Evolutionary conservation across 2,329 filamentous ascomycete genomes (phyloP), one percentile per base, ranked within the genome.

Genomic region (Leptosphaerulina australis): DNA sequence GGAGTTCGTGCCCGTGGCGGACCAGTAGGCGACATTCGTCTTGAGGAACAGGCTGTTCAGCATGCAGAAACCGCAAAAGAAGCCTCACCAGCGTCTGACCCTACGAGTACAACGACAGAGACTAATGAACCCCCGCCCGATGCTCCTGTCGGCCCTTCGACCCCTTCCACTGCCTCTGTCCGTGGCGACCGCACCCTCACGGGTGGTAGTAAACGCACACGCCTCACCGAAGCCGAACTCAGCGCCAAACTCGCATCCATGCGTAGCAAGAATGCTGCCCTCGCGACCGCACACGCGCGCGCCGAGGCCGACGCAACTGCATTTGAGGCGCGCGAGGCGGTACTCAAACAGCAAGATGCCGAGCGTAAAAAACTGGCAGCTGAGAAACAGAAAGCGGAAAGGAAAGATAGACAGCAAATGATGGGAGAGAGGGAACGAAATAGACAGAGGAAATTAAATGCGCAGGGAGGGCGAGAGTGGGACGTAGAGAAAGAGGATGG

Each of bases 291-390:
- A 0, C 84, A 88, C 63, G 82, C 81, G 1, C 79, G 84, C 20
- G 84, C 84, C n/a, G 83, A 88, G 73, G 84, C 83, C n/a, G 86
- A 88, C 58, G 79, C 82, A 44, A 84, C 83, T 3, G 81, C 80
- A 0, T 88, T 86, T 65, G 78, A 84, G 31, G 79, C 84, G 49
- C 79, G 84, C n/a, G 85, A 88, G 63, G 80, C 81, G 25, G 72
- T 83, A 8, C 80, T 83, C 0, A 79, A 79, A 17, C 76, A 80
- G 58, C 79, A 83, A 36, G 68, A 72, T 12, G 66, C 69, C 9
- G 70, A 74, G 57, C 65, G 68, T 47, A 74, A 80, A 53, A 71
- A 69, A 48, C 46, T 64, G 5, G 51, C 49, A 1, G 65, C 63
- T 0, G 68, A 70, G 52, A 58, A 65, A 26, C 64, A 70, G 47